These are phyloP conservation scores for Spiraea crenata DNA, from an alignment of 331 rosid species.

Conservation along the genomic window DNA sequence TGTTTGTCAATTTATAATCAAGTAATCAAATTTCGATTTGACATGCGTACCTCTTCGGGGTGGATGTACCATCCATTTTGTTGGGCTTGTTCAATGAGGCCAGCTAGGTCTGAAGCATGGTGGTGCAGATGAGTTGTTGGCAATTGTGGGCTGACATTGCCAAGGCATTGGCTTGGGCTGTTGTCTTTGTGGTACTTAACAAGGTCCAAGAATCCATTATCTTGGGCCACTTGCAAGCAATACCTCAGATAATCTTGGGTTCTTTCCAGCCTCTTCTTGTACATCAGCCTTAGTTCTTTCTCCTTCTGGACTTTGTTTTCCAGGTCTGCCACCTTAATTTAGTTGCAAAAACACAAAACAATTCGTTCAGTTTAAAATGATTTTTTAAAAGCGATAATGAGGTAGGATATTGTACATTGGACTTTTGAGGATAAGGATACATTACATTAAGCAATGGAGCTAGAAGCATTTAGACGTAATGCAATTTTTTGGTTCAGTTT, in stretches of 20 bases:
- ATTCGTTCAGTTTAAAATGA: too few species aligned
- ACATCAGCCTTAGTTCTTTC: conserved; percentile 38
- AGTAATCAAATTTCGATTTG: not conserved
- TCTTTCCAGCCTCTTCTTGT: conserved; percentile 63
- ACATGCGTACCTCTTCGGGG: conserved; percentile 51
- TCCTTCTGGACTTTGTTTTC: conserved; percentile 60
- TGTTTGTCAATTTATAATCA: not conserved
- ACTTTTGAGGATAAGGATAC: too few species aligned
- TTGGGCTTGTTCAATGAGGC: conserved; percentile 52
- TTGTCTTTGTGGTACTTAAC: conserved; percentile 38
- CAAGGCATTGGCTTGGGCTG: conserved; percentile 3
- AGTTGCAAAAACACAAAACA: not conserved
- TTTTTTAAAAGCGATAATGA: too few species aligned
- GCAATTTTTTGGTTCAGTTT: too few species aligned
- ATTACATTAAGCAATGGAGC: too few species aligned
- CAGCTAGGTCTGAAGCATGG: conserved; percentile 39
- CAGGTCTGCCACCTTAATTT: conserved; percentile 44
- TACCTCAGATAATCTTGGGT: conserved; percentile 67
- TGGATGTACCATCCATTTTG: conserved; percentile 67
- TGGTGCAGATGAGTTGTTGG: conserved; percentile 23
- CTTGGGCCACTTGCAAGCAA: conserved; percentile 76
- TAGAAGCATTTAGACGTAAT: too few species aligned
- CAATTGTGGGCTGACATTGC: conserved; percentile 19
- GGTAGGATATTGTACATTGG: too few species aligned
- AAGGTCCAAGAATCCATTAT: conserved; percentile 65